Base-by-base conservation (phyloP, 1,284 basidiomycete species). In the Tilletia walkeri region DNA sequence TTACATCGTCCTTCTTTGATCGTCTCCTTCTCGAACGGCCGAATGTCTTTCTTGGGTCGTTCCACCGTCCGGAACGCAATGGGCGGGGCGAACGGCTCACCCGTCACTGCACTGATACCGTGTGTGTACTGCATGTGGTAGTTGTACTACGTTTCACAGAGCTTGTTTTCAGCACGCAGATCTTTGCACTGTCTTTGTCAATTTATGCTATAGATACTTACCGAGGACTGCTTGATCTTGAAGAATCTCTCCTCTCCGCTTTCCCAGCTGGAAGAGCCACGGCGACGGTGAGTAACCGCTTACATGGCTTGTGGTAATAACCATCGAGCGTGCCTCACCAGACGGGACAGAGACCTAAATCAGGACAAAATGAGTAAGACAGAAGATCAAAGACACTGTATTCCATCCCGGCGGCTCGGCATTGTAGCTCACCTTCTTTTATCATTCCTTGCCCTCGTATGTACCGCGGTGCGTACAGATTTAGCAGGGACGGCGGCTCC, bases 101-200 rank as follows among this genome's bases (percentile, higher is more conserved):
- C 59, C 34, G 59, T 63, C 36, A 41, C 9, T n/a, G 59, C 34
- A 12, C 34, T 38, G 16, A 63, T 41, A 20, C 59, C 59, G 36
- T 63, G 59, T 34, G 30, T 34, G 36, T 63, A 63, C 34, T 63
- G 59, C 59, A 63, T 63, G 59, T 63, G 59, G 34, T 63, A 63
- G 59, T 63, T 63, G 34, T 63, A 63, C 59, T 63, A 24, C 12
- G 5, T 56, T 20, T 4, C 18, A 56, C 24, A 24, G 3, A 4
- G 20, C 2, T 6, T 1, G 20, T 1, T 34, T 12, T 56, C 54
- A 30, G 54, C 54, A 6, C 34, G 24, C 34, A 12, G n/a, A 30
- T 34, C 1, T 5, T 9, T 36, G 56, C 56, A 20, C 24, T 30
- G 2, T 30, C 24, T 34, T 9, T 18, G 56, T n/a, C 36, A 39